Evolutionary conservation across 148 eudicot genomes (phyloP).

Genomic region (Limonium bicolor): DNA sequence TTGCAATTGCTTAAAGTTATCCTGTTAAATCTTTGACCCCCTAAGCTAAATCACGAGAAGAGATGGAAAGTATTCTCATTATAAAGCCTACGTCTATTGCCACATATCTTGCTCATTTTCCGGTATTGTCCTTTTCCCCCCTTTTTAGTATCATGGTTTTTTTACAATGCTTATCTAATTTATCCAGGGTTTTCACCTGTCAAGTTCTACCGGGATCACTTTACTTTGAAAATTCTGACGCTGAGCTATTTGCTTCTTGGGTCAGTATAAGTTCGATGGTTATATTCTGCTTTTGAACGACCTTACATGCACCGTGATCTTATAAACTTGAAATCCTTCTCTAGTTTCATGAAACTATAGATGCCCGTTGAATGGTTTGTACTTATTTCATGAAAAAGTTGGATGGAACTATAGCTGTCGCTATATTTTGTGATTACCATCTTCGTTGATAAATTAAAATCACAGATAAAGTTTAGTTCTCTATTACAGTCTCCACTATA

Average conservation of each 20-base stretch:
- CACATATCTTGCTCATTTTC: no score
- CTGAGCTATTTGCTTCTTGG: conserved; percentile 67
- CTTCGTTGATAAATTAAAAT: neutral
- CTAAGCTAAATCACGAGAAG: no score
- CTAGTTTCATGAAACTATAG: no score
- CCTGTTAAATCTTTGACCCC: no score
- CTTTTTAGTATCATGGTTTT: no score
- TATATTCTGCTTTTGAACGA: neutral
- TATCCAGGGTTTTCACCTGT: conserved; percentile 40
- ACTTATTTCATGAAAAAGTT: neutral
- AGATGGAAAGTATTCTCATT: no score
- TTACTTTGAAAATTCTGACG: conserved; percentile 67
- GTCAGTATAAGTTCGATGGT: conserved; percentile 12
- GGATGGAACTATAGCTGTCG: neutral
- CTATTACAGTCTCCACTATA: neutral
- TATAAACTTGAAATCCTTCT: no score
- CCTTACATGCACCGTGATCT: neutral
- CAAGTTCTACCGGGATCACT: conserved; percentile 83
- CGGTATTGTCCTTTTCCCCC: no score
- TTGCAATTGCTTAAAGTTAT: no score
- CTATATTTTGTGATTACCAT: neutral
- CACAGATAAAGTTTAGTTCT: neutral
- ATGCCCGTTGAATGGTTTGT: no score
- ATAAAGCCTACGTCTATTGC: no score
- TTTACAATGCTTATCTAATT: no score